Conservation (phyloP, 768 basidiomycete species). For the Sarcomyxa edulis region DNA sequence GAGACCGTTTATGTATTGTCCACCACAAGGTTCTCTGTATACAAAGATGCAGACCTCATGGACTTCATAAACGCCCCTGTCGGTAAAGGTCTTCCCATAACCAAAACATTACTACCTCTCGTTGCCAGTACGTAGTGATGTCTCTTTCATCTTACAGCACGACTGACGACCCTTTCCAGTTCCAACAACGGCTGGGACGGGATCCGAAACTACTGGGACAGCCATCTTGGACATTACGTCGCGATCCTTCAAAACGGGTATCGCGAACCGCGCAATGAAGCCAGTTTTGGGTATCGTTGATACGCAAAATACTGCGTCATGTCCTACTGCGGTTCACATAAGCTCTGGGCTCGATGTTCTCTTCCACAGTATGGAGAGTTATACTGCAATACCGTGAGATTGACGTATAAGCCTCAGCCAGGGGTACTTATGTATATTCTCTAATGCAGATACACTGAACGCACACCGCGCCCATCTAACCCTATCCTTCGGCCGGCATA, state of each 20-base stretch:
- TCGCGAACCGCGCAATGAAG: constrained; percentile 87
- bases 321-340: constrained; percentile 90
- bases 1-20: no score
- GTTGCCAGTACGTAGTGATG: constrained; percentile 46
- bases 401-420: constrained; percentile 5
- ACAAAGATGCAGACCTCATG: constrained; percentile 88
- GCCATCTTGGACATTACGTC: constrained; percentile 94
- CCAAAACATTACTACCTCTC: constrained; percentile 68
- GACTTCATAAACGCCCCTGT: constrained; percentile 97
- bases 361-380: constrained; percentile 94
- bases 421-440: constrained; percentile 2
- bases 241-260: constrained; percentile 92
- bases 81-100: constrained; percentile 86
- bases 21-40: constrained; percentile 68
- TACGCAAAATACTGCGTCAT: constrained; percentile 85
- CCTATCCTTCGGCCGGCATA: constrained; percentile 90
- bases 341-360: constrained; percentile 93
- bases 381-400: constrained; percentile 85
- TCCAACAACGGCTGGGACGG: constrained; percentile 75
- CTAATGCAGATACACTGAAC: constrained; percentile 71
- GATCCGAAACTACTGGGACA: constrained; percentile 92
- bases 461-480: constrained; percentile 84
- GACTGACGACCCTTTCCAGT: constrained; percentile 21
- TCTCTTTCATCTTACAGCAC: not conserved
- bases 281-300: constrained; percentile 87